Conservation (phyloP, 108 stramenopile species). For the Schizochytrium sp. region DNA sequence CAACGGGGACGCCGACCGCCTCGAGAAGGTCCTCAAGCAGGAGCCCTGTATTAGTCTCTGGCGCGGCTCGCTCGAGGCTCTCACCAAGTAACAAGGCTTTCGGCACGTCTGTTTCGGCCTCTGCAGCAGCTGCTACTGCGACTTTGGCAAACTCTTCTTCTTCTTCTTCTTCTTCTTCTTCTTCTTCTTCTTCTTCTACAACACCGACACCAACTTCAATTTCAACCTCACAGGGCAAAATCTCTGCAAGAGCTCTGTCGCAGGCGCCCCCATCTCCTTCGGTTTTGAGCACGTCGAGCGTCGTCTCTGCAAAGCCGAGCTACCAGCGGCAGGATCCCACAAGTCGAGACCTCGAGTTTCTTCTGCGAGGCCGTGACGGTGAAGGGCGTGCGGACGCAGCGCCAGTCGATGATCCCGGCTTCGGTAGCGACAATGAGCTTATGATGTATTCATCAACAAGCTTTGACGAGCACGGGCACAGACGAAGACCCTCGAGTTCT, state of each 20-base stretch:
- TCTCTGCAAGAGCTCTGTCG: neutral
- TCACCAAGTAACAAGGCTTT: too few species aligned
- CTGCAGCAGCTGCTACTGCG: conserved; percentile 10
- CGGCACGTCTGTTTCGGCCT: neutral
- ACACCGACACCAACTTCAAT: neutral
- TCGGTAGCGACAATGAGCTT: conserved; percentile 61
- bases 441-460: neutral
- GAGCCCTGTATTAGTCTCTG: neutral
- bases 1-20: neutral
- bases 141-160: neutral
- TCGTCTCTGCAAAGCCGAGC: neutral
- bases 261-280: neutral
- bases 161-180: neutral
- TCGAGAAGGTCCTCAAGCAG: neutral
- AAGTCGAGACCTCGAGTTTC: conserved; percentile 43
- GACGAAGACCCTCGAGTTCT: neutral
- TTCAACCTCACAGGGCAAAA: neutral
- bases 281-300: neutral
- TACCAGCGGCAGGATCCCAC: conserved; percentile 48
- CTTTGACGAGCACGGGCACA: neutral
- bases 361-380: neutral
- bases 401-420: conserved; percentile 9
- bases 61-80: too few species aligned
- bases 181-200: neutral
- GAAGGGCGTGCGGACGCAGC: neutral